Conservation (phyloP, 306 rosid genomes). For the Senna siamea region DNA sequence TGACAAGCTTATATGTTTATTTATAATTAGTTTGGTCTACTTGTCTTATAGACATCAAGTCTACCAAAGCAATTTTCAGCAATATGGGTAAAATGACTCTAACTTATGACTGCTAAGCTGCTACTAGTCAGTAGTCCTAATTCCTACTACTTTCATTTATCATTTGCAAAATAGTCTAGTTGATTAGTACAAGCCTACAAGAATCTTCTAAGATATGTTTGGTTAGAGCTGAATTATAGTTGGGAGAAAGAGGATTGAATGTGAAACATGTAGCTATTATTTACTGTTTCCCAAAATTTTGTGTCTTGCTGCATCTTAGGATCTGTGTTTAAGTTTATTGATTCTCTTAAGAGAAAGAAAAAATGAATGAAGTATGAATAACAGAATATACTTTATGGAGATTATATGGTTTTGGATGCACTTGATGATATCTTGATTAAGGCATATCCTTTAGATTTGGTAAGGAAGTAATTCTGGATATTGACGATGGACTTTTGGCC, state of each 20-base stretch:
- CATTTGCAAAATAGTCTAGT: constrained; percentile 5
- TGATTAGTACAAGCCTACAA: neutral
- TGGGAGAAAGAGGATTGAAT: constrained; percentile 15
- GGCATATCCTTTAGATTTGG: constrained; percentile 9
- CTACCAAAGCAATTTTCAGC: neutral
- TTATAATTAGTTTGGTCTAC: neutral
- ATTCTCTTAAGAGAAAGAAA: constrained; percentile 14
- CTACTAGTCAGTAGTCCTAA: neutral
- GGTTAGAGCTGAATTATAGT: constrained; percentile 13
- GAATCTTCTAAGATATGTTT: constrained; percentile 20
- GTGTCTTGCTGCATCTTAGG: neutral
- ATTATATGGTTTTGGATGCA: constrained; percentile 6
- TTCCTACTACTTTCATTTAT: no score
- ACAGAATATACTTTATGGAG: constrained; percentile 14
- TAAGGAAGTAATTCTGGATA: constrained; percentile 4
- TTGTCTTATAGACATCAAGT: no score
- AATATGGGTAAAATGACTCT: neutral
- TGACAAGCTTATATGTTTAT: neutral
- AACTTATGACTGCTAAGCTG: constrained; percentile 29
- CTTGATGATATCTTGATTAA: constrained; percentile 28
- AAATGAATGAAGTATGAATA: constrained; percentile 15
- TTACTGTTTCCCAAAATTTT: constrained; percentile 25
- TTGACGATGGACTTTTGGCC: neutral
- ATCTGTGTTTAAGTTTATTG: constrained; percentile 28
- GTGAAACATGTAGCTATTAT: constrained; percentile 3